These are phyloP conservation scores for Trichocladium antarcticum DNA, from an alignment of 495 filamentous ascomycete genomes.

Conservation along the genomic window DNA sequence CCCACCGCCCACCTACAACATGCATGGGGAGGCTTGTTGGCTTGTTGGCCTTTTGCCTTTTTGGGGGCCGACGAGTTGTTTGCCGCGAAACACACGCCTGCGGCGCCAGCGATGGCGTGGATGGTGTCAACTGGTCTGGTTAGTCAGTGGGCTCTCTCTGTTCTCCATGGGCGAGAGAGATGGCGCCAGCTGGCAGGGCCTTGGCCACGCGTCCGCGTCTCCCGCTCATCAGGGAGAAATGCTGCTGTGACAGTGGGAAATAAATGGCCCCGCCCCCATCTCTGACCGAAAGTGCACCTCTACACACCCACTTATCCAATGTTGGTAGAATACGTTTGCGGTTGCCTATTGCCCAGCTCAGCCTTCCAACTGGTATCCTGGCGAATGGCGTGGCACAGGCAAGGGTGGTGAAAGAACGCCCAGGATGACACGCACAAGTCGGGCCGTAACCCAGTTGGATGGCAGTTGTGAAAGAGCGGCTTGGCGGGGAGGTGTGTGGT, in stretches of 20 bases:
- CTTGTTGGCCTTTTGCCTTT: too few relatives aligned
- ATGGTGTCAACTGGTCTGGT: constrained; percentile 6
- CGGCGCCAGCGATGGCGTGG: constrained; percentile 12
- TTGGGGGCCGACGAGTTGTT: too few relatives aligned
- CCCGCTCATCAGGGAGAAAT: background rate
- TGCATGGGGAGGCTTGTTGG: too few relatives aligned
- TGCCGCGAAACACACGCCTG: constrained; percentile 1
- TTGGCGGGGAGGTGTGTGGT: background rate
- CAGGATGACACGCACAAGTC: constrained; percentile 2
- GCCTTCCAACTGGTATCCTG: constrained; percentile 9
- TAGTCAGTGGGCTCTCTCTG: background rate
- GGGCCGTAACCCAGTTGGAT: too few relatives aligned
- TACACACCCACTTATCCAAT: constrained; percentile 3
- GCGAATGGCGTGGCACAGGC: constrained; percentile 10
- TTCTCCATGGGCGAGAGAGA: background rate
- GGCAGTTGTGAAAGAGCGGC: background rate
- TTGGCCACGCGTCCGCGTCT: background rate
- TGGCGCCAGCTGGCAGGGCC: constrained; percentile 6
- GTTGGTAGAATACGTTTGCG: background rate
- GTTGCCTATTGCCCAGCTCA: constrained; percentile 18
- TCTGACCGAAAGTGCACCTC: constrained; percentile 6
- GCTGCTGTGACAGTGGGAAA: constrained; percentile 3
- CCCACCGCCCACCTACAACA: too few relatives aligned
- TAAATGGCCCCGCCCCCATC: background rate
- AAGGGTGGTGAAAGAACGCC: background rate